phyloP scores from a whole-genome alignment of 116 monocot genomes.

The Zostera marina region DNA sequence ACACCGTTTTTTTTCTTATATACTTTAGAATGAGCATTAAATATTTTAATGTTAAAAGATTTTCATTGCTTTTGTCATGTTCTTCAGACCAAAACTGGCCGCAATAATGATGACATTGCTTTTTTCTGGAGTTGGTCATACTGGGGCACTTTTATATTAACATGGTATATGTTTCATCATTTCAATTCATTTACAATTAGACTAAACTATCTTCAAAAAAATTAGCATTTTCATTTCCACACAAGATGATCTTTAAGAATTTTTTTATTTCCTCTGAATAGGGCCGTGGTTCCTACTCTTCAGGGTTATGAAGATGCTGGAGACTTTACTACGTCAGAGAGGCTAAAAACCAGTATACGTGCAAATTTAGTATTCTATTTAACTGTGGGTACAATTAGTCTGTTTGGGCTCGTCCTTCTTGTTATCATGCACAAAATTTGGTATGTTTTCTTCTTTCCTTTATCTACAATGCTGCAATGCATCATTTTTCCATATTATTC shows the following conservation, averaged over 20 bases:
- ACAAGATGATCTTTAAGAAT: conserved; percentile 5
- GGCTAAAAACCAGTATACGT: conserved; percentile 76
- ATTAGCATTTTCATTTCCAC: not conserved
- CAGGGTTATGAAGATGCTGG: conserved; percentile 98
- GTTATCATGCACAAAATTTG: conserved; percentile 60
- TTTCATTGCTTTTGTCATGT: not conserved
- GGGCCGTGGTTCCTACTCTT: conserved; percentile 86
- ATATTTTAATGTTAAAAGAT: too few relatives aligned
- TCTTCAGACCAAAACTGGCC: conserved; percentile 63
- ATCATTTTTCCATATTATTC: too few relatives aligned
- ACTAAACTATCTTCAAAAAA: too few relatives aligned
- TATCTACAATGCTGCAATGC: not conserved
- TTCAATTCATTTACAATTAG: not conserved
- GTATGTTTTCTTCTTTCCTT: conserved; percentile 21
- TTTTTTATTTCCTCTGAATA: conserved; percentile 28
- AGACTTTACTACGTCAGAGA: conserved; percentile 84
- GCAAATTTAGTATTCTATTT: conserved; percentile 72
- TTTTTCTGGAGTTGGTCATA: conserved; percentile 99
- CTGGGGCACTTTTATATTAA: conserved; percentile 93
- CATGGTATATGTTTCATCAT: conserved; percentile 66
- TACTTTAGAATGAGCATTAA: too few relatives aligned
- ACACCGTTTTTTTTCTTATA: too few relatives aligned
- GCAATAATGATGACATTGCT: conserved; percentile 62
- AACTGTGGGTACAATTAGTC: conserved; percentile 68
- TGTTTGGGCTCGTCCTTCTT: conserved; percentile 74